Base-by-base conservation (phyloP, 306 rosid genomes). In the Delonix regia region DNA sequence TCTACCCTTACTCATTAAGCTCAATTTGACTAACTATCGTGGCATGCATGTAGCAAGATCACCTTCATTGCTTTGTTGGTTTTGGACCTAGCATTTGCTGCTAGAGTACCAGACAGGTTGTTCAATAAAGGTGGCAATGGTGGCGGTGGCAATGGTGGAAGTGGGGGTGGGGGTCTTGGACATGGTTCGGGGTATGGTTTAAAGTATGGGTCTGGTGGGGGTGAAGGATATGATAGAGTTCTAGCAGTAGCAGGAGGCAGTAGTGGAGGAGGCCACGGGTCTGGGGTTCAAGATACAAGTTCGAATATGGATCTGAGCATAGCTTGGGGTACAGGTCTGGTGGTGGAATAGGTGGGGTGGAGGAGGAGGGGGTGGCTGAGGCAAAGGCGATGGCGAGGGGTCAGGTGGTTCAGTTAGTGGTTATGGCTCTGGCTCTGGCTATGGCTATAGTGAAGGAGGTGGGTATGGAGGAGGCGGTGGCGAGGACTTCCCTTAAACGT, bases 11-110 rank as follows among this genome's bases (percentile, higher is more conserved):
- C n/a, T n/a, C n/a, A n/a, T n/a, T n/a, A n/a, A n/a, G n/a, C n/a
- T n/a, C n/a, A n/a, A n/a, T n/a, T n/a, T n/a, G n/a, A n/a, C n/a
- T n/a, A n/a, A n/a, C n/a, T n/a, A n/a, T n/a, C n/a, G n/a, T n/a
- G n/a, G n/a, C n/a, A n/a, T n/a, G n/a, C n/a, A n/a, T n/a, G n/a
- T n/a, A n/a, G n/a, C n/a, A n/a, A n/a, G 27, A 73, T 36, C 34
- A 80, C 79, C 49, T 66, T 90, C 53, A 62, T 88, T 85, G 77
- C 75, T 67, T 83, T 90, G 82, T 78, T 90, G 19, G 60, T 85
- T 75, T 60, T 80, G 39, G 89, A 90, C 71, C 56, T 86, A 4
- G 65, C 92, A 47, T 41, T 81, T 21, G 88, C 90, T 7, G 87
- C 87, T 22, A 84, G 94, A 56, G 15, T 45, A 1, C 22, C 74